phyloP scores from a whole-genome alignment of 192 early-diverging fungal species.

The Backusella liffmaniae region DNA sequence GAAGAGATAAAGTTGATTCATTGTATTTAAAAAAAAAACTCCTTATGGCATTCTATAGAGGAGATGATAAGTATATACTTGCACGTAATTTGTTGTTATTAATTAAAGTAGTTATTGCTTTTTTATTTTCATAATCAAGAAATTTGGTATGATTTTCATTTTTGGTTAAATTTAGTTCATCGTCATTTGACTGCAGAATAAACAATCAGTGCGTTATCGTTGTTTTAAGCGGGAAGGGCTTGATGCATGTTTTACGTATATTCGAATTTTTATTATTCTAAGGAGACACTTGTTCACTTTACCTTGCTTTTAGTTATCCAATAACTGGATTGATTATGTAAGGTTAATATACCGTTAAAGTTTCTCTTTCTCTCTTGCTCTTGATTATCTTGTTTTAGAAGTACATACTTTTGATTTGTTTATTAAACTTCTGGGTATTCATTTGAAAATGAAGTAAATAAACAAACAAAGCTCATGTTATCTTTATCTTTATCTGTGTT shows the following conservation, averaged over 20 bases:
- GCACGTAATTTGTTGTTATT: neutral
- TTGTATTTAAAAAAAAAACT: neutral
- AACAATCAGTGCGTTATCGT: constrained; percentile 4
- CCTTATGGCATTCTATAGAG: neutral
- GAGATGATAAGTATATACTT: neutral
- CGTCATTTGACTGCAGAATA: neutral
- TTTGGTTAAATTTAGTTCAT: neutral
- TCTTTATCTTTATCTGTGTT: no score
- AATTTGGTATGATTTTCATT: neutral
- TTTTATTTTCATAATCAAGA: neutral
- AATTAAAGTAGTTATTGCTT: constrained; percentile 2
- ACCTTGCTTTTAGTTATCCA: neutral
- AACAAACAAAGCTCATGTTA: no score
- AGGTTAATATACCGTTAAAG: neutral
- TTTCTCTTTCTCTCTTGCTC: no score
- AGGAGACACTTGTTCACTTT: neutral
- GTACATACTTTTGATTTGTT: no score
- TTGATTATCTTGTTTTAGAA: no score
- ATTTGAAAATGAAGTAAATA: no score
- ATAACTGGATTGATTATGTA: neutral
- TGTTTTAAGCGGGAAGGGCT: neutral
- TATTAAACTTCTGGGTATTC: no score
- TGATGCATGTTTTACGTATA: neutral
- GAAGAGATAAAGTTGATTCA: neutral
- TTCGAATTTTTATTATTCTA: neutral